Base-by-base conservation (phyloP, 345 rosid species). In the Brassica rapa region DNA sequence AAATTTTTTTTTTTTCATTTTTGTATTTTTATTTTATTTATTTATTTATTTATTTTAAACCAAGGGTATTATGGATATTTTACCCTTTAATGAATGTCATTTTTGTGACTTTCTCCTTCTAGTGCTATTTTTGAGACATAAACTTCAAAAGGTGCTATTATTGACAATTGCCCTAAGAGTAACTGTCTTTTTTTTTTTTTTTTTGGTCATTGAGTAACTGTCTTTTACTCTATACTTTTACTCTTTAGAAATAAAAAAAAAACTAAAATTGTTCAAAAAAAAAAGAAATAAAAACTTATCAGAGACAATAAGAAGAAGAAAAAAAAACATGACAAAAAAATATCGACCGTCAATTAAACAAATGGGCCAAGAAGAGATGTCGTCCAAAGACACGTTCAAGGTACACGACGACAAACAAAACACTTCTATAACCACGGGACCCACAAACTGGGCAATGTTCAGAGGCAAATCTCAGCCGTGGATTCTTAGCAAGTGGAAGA, bases 311-410 rank as follows among this genome's bases (percentile, higher is more conserved):
- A 59, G 63, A 5, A 25, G 3, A 14, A 14, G 55, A 2, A 25
- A 61, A 27, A 24, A 61, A 62, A 62, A 15, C 67, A 30, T 62
- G 23, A 62, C 4, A 30, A 30, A 51, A 27, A 62, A 6, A 2
- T 30, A 6, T 33, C 62, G 49, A 66, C 77, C 82, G 74, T 72
- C 8, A 46, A 73, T 67, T 25, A 27, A 32, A 60, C 23, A 60
- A 73, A 67, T 79, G 78, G 82, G 66, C 82, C 78, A 11, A 43
- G 64, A 49, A 79, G 39, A 46, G 10, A 46, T 73, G 68, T 71
- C 35, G 72, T 77, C 81, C 67, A 64, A 35, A 39, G 60, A 59
- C 41, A 63, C 7, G 66, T 64, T 71, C 39, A 68, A 15, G 67
- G 19, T 59, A 41, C 78, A 79, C 25, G 64, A 66, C 32, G 78